Percentiles rank a stretch among this genome's conserved stretches.
Conservation (phyloP, 2,329 filamentous ascomycete species). For the Leptographium lundbergii region DNA sequence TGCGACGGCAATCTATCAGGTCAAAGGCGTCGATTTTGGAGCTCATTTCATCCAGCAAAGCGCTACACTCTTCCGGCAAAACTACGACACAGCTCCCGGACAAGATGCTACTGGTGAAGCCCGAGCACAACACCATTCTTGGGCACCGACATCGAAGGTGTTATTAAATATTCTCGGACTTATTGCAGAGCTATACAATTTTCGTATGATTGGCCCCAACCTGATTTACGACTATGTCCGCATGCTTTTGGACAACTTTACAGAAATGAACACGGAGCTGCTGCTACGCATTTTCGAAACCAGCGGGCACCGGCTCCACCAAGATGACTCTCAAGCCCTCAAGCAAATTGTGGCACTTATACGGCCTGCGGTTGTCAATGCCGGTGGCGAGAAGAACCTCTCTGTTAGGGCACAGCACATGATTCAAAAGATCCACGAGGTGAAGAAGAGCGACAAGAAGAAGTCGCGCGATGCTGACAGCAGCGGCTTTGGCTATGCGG, state of each 20-base stretch:
- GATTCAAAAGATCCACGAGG: conserved; percentile 88
- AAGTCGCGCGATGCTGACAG: conserved; percentile 35
- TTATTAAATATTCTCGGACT: conserved; percentile 69
- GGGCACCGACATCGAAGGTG: conserved; percentile 36
- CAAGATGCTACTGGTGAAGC: conserved; percentile 15
- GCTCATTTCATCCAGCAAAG: conserved; percentile 61
- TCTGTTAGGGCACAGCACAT: conserved; percentile 91
- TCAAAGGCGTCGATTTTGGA: conserved; percentile 79
- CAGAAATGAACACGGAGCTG: conserved; percentile 79
- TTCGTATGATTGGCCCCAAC: conserved; percentile 71
- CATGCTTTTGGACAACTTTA: conserved; percentile 59
- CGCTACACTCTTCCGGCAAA: conserved; percentile 48
- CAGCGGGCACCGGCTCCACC: conserved; percentile 69
- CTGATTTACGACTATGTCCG: conserved; percentile 88
- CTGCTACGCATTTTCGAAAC: conserved; percentile 73
- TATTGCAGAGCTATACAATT: conserved; percentile 79
- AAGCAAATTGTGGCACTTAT: conserved; percentile 80
- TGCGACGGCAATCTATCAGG: conserved; percentile 73
- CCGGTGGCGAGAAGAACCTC: conserved; percentile 51
- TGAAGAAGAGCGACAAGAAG: conserved; percentile 90
- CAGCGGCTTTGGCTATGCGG: conserved; percentile 65
- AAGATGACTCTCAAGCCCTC: conserved; percentile 76
- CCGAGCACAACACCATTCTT: conserved; percentile 10
- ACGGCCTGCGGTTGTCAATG: conserved; percentile 55
- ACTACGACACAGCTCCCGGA: conserved; percentile 37